phyloP scores from a whole-genome alignment of 2,329 filamentous ascomycete species.

The Neurospora sp. region DNA sequence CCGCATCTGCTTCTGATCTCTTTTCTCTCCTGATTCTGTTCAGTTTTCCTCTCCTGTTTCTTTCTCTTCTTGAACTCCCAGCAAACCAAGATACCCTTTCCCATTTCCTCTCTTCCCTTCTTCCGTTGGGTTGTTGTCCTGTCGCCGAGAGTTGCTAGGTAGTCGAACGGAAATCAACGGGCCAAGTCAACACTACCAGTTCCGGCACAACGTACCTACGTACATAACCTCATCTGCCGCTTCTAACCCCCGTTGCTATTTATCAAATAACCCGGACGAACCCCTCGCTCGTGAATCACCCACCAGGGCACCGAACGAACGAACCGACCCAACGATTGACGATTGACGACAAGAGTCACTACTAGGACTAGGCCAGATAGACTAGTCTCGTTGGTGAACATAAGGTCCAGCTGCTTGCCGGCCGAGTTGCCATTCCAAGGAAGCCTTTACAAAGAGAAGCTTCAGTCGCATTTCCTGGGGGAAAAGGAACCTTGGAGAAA shows the following conservation, averaged over 20 bases:
- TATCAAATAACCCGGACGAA: neutral
- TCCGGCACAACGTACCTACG: neutral
- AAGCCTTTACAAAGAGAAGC: neutral
- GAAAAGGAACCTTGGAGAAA: neutral
- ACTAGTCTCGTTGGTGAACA: neutral
- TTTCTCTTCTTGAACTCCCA: neutral
- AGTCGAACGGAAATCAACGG: neutral
- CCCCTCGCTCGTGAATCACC: neutral
- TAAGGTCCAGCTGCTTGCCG: neutral
- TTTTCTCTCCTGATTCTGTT: conserved; percentile 1
- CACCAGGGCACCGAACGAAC: neutral
- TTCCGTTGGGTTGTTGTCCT: neutral
- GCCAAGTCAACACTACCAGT: neutral
- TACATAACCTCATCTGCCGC: neutral
- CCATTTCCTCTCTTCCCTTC: neutral
- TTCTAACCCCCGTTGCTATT: neutral
- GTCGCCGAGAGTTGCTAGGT: neutral
- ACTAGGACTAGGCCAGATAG: neutral
- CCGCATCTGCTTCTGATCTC: neutral
- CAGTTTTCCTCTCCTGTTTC: neutral
- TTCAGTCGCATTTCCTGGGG: neutral
- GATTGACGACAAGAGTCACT: neutral
- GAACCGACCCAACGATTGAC: neutral
- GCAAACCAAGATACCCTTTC: neutral
- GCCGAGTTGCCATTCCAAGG: neutral